Evolutionary conservation across 768 basidiomycete genomes (phyloP), one percentile per base, ranked within the genome.

Genomic region (Podaxis pistillaris): DNA sequence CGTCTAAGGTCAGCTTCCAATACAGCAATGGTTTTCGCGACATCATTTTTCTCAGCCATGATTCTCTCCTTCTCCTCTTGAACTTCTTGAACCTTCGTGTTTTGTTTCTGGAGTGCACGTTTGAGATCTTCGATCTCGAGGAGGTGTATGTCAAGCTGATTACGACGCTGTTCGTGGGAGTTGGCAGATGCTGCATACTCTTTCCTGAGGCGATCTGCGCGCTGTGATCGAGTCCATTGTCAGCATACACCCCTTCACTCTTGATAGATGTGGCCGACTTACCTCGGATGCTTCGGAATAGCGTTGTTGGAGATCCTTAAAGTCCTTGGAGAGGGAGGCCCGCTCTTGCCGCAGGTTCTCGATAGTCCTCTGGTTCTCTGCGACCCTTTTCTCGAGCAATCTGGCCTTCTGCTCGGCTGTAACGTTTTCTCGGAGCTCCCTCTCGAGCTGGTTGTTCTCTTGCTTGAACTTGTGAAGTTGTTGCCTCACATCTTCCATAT

Each of bases 341-440:
- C 91, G 88, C 68, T 95, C 93, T 64, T 89, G 83, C 22, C 93
- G 84, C 36, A 95, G 77, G 33, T 89, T 85, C 28, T 91, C 86
- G 53, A 94, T 90, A 2, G 84, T 83, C 63, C 85, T 83, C 0
- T 79, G 74, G 62, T 93, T 94, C 72, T 90, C 88, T 11, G 81
- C 74, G 11, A 91, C 86, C 61, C 84, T 88, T 50, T 74, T 76
- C 71, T 91, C 87, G 12, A 93, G 80, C 17, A 85, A 74, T 13
- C 88, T 85, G 17, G 86, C 85, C 67, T 88, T 91, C 69, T 93
- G 89, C 67, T 93, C 93, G 2, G 79, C 84, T 19, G 81, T 88
- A 40, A 78, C 76, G 61, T 88, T 91, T 60, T 75, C 90, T 90
- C 89, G 82, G 49, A 93, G 79, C 63, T 94, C 91, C 53, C 76